Conservation (phyloP, 768 basidiomycete genomes). For the Suillus americanus region DNA sequence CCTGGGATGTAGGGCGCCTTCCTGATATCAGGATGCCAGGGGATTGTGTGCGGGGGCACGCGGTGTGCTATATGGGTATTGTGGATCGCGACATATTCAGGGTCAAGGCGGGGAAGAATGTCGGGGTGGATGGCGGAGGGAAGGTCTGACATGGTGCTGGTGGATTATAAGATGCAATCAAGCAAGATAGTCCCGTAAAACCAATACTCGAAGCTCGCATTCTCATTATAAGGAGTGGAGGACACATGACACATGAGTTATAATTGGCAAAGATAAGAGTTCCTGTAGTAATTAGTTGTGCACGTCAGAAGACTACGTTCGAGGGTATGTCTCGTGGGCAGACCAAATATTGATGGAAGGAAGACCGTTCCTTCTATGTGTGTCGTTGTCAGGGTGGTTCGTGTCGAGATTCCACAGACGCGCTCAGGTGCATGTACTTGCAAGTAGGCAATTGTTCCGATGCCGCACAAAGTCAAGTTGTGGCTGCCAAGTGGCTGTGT, state of each 20-base stretch:
- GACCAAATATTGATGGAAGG: not conserved
- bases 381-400: no score
- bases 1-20: constrained; percentile 52
- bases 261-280: not conserved
- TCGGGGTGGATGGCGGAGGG: constrained; percentile 60
- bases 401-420: no score
- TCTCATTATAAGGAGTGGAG: not conserved
- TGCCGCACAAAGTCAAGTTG: no score
- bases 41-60: constrained; percentile 51
- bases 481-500: no score
- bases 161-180: not conserved
- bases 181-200: not conserved
- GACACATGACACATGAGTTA: not conserved
- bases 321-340: not conserved
- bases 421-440: no score
- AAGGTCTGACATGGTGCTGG: constrained; percentile 16
- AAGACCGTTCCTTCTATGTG: not conserved
- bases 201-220: not conserved
- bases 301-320: not conserved
- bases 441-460: no score
- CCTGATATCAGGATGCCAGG: constrained; percentile 60
- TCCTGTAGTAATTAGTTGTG: not conserved
- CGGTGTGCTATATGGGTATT: constrained; percentile 43
- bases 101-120: constrained; percentile 53
- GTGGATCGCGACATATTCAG: constrained; percentile 65